Percentiles rank a stretch among this genome's conserved stretches.
phyloP scores from a whole-genome alignment of 2,329 filamentous ascomycete genomes.

The Phyllachora maydis region DNA sequence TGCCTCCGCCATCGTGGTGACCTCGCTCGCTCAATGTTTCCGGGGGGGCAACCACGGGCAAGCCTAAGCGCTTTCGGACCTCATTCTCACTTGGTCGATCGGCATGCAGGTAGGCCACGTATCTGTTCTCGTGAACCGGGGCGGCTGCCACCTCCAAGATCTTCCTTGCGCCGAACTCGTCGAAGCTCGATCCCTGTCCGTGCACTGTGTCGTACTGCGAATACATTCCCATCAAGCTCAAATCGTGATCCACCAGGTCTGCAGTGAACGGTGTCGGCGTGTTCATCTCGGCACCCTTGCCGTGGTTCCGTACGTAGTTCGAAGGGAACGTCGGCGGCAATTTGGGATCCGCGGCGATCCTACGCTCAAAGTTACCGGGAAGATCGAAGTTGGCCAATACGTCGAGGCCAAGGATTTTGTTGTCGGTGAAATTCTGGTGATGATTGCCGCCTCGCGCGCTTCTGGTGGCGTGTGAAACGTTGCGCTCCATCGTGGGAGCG shows the following conservation, averaged over 20 bases:
- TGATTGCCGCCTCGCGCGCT: slow-evolving; percentile 38
- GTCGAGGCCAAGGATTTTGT: slow-evolving; percentile 39
- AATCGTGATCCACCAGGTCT: slow-evolving; percentile 31
- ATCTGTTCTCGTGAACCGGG: slow-evolving; percentile 23
- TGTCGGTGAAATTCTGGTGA: slow-evolving; percentile 36
- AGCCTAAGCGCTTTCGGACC: slow-evolving; percentile 26
- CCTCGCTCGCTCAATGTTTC: too few species aligned
- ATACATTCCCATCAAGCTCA: slow-evolving; percentile 36
- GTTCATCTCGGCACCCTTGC: slow-evolving; percentile 33
- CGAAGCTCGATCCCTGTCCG: slow-evolving; percentile 33
- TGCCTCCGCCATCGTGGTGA: slow-evolving; percentile 9
- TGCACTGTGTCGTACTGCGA: slow-evolving; percentile 32
- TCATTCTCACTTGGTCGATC: slow-evolving; percentile 24
- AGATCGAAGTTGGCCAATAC: slow-evolving; percentile 37
- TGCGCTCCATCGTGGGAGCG: slow-evolving; percentile 39
- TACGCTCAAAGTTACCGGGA: slow-evolving; percentile 34
- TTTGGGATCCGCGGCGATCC: slow-evolving; percentile 33
- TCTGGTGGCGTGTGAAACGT: slow-evolving; percentile 41
- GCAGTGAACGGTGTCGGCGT: slow-evolving; percentile 26
- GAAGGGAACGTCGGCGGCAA: slow-evolving; percentile 34
- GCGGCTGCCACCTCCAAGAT: slow-evolving; percentile 32
- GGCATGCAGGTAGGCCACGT: slow-evolving; percentile 23
- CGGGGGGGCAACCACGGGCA: too few species aligned
- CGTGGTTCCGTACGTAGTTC: slow-evolving; percentile 37
- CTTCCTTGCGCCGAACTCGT: slow-evolving; percentile 29